These are phyloP conservation scores for Scheffersomyces lignosus DNA, from an alignment of 805 yeast genomes.

Conservation along the genomic window DNA sequence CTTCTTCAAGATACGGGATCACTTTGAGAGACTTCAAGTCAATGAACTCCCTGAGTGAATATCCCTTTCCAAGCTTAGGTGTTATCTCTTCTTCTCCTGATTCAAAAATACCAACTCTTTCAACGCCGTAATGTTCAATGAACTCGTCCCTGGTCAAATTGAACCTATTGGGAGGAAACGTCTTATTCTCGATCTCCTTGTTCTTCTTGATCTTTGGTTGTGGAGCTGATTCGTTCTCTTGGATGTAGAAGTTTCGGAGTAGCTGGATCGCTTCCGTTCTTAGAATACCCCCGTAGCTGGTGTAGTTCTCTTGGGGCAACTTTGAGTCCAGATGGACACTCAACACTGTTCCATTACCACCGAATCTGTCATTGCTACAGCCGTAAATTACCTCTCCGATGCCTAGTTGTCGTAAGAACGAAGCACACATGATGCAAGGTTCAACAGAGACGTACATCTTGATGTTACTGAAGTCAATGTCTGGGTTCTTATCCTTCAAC, in stretches of 20 bases:
- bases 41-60: conserved; percentile 13
- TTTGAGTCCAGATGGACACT: conserved; percentile 35
- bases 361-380: conserved; percentile 92
- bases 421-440: conserved; percentile 98
- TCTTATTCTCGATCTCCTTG: conserved; percentile 55
- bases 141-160: conserved; percentile 58
- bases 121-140: conserved; percentile 47
- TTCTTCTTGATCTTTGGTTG: conserved; percentile 71
- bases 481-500: conserved; percentile 22
- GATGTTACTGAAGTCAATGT: conserved; percentile 46
- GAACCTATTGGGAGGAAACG: conserved; percentile 56
- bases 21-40: conserved; percentile 2
- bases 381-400: conserved; percentile 80
- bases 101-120: conserved; percentile 15
- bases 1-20: conserved; percentile 12
- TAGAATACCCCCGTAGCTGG: conserved; percentile 72
- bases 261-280: conserved; percentile 82
- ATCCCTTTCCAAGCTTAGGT: conserved; percentile 21
- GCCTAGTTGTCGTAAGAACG: conserved; percentile 79
- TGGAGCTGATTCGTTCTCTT: conserved; percentile 86
- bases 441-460: conserved; percentile 92
- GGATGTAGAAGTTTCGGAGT: conserved; percentile 78
- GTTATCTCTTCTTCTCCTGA: conserved; percentile 23
- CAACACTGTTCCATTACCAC: conserved; percentile 91
- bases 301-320: conserved; percentile 36